Evolutionary conservation across 208 protist species (phyloP), one percentile per base, ranked within the genome.

Genomic region (Crithidia mellificae): DNA sequence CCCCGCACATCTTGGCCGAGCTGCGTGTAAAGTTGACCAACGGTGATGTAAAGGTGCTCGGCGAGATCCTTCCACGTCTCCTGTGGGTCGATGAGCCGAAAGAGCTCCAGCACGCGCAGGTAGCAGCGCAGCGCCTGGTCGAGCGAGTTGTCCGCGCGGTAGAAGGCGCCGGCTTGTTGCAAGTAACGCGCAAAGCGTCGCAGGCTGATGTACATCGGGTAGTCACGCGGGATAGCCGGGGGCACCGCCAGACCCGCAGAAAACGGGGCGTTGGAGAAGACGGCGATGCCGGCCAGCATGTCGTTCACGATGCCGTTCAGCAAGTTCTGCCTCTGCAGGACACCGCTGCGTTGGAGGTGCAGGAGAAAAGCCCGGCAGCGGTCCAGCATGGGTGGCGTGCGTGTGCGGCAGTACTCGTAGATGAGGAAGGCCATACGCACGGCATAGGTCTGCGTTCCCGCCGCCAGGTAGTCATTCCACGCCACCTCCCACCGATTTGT

Each of bases 261-360:
- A 55, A 80, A 84, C 1, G 89, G 89, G 12, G 87, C 81, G 72
- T 95, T 95, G 11, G 70, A 25, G 56, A 92, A 91, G 36, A 92
- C 58, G 51, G 61, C 65, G 19, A 77, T 51, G 59, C 68, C 55
- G 12, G 87, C 87, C 24, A 90, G 68, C 65, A 90, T 74, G 61
- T 95, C 84, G 63, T 81, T 62, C 44, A 92, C 58, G 2, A 93
- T 34, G 11, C 78, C 85, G 36, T 58, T 64, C 17, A 83, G 68
- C 46, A 92, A 51, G 24, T 57, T 83, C 44, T 77, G 66, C 17
- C 43, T 55, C 38, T 58, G 56, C 27, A 83, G 68, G 30, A 80
- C 80, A n/a, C 81, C 83, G 49, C 68, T 57, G 47, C 78, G 75
- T 57, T 89, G 80, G 41, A 91, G 56, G 64, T 87, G 63, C 36